Evolutionary conservation across 129 eudicot genomes (phyloP), one percentile per base, ranked within the genome.

Genomic region (Ambrosia artemisiifolia): DNA sequence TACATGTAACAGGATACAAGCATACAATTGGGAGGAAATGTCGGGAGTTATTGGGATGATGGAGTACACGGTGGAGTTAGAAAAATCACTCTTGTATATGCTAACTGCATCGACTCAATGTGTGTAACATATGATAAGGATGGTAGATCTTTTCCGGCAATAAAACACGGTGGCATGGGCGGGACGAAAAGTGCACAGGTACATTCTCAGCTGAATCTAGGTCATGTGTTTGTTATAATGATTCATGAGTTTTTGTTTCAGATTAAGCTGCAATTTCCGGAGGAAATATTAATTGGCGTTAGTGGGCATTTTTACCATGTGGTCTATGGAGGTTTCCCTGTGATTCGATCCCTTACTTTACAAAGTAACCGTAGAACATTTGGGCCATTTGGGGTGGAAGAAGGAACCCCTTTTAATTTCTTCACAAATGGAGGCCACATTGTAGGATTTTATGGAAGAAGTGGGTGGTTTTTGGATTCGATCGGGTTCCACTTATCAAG

Each of bases 191-290:
- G 66, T 18, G 75, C 86, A 13, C 86, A 86, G 89, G 96, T 89
- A 59, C n/a, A 30, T 67, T 47, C 30, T 65, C 4, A 9, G 10
- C 42, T 38, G 24, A 38, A 38, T 18, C 1, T 40, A 4, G 6
- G 2, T 35, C 28, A 8, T 8, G 7, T n/a, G 0, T 40, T 42
- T 6, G 19, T 65, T 65, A 1, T 33, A 49, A n/a, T 5, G 47
- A 33, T 46, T 32, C 19, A 47, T 13, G 38, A 6, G 43, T 36
- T 8, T 14, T 49, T n/a, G 12, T n/a, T 67, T 12, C 71, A 88
- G 96, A 84, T 88, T 71, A 88, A 88, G 81, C 76, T 88, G 80
- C 84, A 86, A 60, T 82, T 72, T 63, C 96, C 96, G 0, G 96
- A 88, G 9, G 96, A 88, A 84, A 68, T 63, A 46, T 63, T 89